phyloP scores from a whole-genome alignment of 108 stramenopile genomes.

The Cyclotella atomus region DNA sequence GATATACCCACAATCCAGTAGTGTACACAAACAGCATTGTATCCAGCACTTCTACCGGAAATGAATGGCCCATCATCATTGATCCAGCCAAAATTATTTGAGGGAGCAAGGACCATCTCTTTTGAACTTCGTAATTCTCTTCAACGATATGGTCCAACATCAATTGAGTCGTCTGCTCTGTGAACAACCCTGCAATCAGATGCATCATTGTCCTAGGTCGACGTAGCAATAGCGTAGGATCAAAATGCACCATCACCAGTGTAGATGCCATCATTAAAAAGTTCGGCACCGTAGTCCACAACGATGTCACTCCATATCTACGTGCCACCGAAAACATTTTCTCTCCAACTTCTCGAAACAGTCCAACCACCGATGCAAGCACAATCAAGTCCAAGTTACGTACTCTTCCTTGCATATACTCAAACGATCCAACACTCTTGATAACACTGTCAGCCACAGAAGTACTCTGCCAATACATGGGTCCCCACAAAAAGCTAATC shows the following conservation, averaged over 20 bases:
- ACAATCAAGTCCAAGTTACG: constrained; percentile 68
- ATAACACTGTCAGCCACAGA: constrained; percentile 45
- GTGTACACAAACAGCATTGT: constrained; percentile 56
- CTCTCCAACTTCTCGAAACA: constrained; percentile 61
- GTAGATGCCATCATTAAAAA: constrained; percentile 38
- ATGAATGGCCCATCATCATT: constrained; percentile 21
- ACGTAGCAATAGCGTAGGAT: constrained; percentile 49
- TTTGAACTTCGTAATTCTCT: constrained; percentile 40
- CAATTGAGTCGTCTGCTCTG: constrained; percentile 80
- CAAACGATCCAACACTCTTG: neutral
- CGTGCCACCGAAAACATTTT: constrained; percentile 53
- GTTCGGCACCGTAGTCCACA: constrained; percentile 56
- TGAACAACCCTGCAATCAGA: constrained; percentile 68
- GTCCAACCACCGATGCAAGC: constrained; percentile 33
- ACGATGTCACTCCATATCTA: constrained; percentile 38
- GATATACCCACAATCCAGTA: constrained; percentile 56
- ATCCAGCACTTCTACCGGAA: constrained; percentile 13
- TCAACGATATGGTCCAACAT: constrained; percentile 87
- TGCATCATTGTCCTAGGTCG: constrained; percentile 69
- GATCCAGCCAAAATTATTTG: constrained; percentile 51
- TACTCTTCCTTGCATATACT: constrained; percentile 30
- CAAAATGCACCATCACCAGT: constrained; percentile 46
- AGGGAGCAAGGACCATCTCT: constrained; percentile 67
- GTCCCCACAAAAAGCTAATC: constrained; percentile 54
- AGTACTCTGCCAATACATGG: constrained; percentile 68